Base-by-base conservation (phyloP, 352 stramenopile species). In the Pythium aristosporum region DNA sequence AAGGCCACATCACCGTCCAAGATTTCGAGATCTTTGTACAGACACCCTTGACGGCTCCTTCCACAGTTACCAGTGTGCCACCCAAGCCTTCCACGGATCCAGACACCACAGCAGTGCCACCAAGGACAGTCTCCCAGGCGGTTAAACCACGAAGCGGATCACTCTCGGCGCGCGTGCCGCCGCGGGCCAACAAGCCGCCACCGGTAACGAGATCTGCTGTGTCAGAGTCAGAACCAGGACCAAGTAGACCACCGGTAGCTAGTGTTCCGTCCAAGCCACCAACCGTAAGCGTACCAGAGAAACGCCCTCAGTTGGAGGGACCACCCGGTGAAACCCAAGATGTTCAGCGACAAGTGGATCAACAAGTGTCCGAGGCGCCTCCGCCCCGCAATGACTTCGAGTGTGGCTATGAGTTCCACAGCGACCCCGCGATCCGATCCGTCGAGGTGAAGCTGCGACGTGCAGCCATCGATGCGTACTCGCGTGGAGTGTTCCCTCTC, bases 381-480 rank as follows among this genome's bases (percentile, higher is more conserved):
- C 50, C 51, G 46, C n/a, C 20, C 11, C 32, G 57, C 9, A n/a
- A 55, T 39, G 34, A 10, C 12, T 67, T 68, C 9, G 82, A 89
- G 53, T 97, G 91, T 61, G 73, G 78, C 9, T 97, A 97, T 63
- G 53, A 85, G 5, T 97, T 96, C 67, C 75, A 79, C 48, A 65
- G 71, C 11, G 87, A 97, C 64, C 86, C 88, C 4, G 84, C 89
- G 50, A 84, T 92, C 41, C 83, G 88, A 18, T 73, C 82, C 1
- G 80, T 94, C 9, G 90, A 97, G 69, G 78, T 96, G 46, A 97
- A 96, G 65, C 52, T 97, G 8, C 83, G 86, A 0, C 77, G 79
- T 52, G 87, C 82, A 9, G 87, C 81, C 5, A 55, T 91, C 2
- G 82, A 89, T 34, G 73, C 91, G 23, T 88, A 91, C 34, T 63